Evolutionary conservation across 345 rosid genomes (phyloP).

Genomic region (Carallia brachiata): DNA sequence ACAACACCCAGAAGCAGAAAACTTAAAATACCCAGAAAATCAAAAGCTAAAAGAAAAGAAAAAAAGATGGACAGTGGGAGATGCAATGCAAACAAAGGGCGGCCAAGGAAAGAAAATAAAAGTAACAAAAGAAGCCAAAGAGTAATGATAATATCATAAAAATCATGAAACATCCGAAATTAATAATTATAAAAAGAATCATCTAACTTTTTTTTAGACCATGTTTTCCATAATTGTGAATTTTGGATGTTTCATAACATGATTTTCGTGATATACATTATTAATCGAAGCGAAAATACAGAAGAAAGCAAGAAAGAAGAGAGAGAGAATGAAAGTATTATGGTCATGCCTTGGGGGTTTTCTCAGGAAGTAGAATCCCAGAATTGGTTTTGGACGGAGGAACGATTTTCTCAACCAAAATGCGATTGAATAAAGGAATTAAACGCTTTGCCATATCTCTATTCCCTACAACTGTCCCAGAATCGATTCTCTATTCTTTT

Average conservation of each 20-base stretch:
- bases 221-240: no score
- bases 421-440: conserved; percentile 21
- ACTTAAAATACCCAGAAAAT: neutral
- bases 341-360: conserved; percentile 11
- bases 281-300: neutral
- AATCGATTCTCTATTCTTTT: no score
- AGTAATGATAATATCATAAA: no score
- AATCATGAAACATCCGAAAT: no score
- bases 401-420: conserved; percentile 29
- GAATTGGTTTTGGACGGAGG: conserved; percentile 26
- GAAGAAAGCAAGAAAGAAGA: no score
- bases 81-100: neutral
- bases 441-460: conserved; percentile 24
- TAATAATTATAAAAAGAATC: no score
- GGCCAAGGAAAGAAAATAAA: neutral
- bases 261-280: no score
- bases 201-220: no score
- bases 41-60: no score
- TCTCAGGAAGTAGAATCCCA: conserved; percentile 28
- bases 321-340: neutral
- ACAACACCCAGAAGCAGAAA: neutral
- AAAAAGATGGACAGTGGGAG: neutral
- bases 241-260: no score
- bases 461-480: no score
- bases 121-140: neutral